phyloP scores from a whole-genome alignment of 1,139 yeast genomes.

The Williopsis jadinii region DNA sequence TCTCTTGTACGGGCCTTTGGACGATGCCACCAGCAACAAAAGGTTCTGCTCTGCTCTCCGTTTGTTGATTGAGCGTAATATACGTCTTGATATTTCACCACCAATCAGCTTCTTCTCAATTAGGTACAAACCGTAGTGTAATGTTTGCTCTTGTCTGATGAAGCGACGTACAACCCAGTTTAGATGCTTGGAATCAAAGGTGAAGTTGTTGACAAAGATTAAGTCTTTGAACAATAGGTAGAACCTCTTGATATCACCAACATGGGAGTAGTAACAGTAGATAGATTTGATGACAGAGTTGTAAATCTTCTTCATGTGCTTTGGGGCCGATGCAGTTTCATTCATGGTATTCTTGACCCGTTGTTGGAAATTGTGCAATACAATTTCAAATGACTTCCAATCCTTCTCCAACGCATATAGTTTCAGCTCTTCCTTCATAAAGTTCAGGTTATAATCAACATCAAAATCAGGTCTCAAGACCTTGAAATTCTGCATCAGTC shows the following conservation, averaged over 20 bases:
- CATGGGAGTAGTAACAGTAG: constrained; percentile 5
- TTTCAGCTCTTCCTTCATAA: constrained; percentile 26
- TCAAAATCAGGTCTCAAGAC: constrained; percentile 18
- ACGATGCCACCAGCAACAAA: constrained; percentile 1
- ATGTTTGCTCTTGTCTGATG: constrained; percentile 23
- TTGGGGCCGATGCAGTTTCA: constrained; percentile 23
- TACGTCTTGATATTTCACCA: constrained; percentile 25
- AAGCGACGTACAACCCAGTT: constrained; percentile 32
- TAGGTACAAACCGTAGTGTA: constrained; percentile 30
- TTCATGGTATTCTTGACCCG: constrained; percentile 20
- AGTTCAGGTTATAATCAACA: constrained; percentile 21
- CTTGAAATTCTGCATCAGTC: constrained; percentile 25
- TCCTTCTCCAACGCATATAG: constrained; percentile 25
- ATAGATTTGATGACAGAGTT: constrained; percentile 11
- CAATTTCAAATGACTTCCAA: constrained; percentile 27
- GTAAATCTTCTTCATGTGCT: constrained; percentile 18
- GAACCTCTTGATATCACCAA: constrained; percentile 5
- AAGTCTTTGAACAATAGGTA: constrained; percentile 17
- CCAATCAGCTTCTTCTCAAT: constrained; percentile 34
- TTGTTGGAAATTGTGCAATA: constrained; percentile 23
- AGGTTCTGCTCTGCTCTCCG: constrained; percentile 1
- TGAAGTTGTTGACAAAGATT: constrained; percentile 27
- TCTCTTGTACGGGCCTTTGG: constrained; percentile 6
- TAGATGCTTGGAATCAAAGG: constrained; percentile 31
- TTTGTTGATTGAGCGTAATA: constrained; percentile 5